These are phyloP conservation scores for Neurospora sp. DNA, from an alignment of 495 filamentous ascomycete genomes.

Conservation along the genomic window DNA sequence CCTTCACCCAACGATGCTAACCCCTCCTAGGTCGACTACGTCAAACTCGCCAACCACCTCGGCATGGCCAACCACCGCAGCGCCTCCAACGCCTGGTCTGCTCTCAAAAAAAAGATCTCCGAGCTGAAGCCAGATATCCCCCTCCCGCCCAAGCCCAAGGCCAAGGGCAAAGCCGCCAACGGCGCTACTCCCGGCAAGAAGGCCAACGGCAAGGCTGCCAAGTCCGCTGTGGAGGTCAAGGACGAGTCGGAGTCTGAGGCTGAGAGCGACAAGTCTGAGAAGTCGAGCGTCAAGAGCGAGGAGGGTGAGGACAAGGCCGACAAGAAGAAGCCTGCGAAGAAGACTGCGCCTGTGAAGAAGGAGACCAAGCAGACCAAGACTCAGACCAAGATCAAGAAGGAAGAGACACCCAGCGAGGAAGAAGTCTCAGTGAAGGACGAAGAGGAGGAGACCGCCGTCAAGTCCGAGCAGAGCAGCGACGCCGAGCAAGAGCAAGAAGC, in stretches of 20 bases:
- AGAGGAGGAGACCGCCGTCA: neutral
- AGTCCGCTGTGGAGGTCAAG: neutral
- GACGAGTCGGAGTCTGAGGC: neutral
- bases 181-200: neutral
- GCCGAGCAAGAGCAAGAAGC: neutral
- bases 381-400: neutral
- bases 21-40: neutral
- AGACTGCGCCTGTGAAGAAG: neutral
- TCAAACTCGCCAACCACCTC: neutral
- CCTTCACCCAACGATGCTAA: neutral
- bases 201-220: neutral
- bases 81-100: constrained; percentile 7
- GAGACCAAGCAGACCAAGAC: neutral
- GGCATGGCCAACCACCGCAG: constrained; percentile 7
- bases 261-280: neutral
- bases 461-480: neutral
- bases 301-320: neutral
- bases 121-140: neutral
- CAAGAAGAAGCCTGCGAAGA: neutral
- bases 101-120: constrained; percentile 1
- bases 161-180: neutral
- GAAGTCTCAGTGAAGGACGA: neutral
- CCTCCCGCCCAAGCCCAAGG: neutral
- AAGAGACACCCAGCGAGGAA: neutral
- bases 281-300: neutral